Conservation (phyloP, 2,329 filamentous ascomycete species). For the Xylariales sp. region DNA sequence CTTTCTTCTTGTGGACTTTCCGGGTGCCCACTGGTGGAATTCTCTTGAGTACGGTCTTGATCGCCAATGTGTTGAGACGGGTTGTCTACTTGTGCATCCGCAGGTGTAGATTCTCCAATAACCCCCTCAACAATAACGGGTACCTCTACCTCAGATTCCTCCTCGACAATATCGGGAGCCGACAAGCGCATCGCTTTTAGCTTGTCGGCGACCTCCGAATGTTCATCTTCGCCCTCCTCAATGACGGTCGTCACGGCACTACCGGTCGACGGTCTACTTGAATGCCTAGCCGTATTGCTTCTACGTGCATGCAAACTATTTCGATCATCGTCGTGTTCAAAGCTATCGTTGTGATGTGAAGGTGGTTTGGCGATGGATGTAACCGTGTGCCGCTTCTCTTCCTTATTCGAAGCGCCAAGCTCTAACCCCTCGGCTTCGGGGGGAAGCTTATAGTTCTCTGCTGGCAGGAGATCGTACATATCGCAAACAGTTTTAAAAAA, state of each 20-base stretch:
- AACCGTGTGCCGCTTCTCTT: slow-evolving; percentile 54
- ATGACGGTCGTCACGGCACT: slow-evolving; percentile 84
- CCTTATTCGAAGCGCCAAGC: slow-evolving; percentile 55
- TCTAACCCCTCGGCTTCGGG: slow-evolving; percentile 91
- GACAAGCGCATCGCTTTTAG: slow-evolving; percentile 62
- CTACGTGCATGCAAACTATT: slow-evolving; percentile 61
- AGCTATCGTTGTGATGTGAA: slow-evolving; percentile 45
- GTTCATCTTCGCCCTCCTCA: slow-evolving; percentile 83
- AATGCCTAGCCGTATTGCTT: slow-evolving; percentile 83
- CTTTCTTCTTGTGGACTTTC: slow-evolving; percentile 37
- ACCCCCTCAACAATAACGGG: slow-evolving; percentile 57
- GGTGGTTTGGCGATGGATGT: slow-evolving; percentile 51
- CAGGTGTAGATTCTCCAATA: slow-evolving; percentile 43
- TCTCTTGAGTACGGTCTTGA: slow-evolving; percentile 31
- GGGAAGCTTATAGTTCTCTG: slow-evolving; percentile 96
- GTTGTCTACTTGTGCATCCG: slow-evolving; percentile 36
- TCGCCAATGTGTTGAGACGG: slow-evolving; percentile 35
- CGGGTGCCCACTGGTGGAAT: slow-evolving; percentile 35
- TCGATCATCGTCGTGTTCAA: slow-evolving; percentile 61
- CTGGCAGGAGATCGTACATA: slow-evolving; percentile 85
- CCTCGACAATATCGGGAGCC: slow-evolving; percentile 69
- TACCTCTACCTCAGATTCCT: slow-evolving; percentile 54
- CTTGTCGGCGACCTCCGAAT: slow-evolving; percentile 58
- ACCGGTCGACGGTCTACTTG: slow-evolving; percentile 82
- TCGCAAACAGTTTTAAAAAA: slow-evolving; percentile 99